Evolutionary conservation across 371 early-diverging fungal species (phyloP).

Genomic region (Zychaea mexicana): DNA sequence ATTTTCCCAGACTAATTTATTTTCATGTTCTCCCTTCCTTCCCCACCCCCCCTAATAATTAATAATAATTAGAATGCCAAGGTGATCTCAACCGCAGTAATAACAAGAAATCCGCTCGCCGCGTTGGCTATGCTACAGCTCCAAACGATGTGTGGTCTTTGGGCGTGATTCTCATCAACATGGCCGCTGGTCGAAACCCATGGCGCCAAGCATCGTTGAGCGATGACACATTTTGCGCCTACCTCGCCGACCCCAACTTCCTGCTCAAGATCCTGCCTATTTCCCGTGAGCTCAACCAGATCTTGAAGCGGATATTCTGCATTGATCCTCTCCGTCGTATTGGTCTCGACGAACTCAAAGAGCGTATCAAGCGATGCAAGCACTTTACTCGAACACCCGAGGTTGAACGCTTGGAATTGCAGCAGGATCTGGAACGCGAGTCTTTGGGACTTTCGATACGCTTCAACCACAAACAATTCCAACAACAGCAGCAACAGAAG

Average conservation of each 20-base stretch:
- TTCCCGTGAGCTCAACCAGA: constrained; percentile 66
- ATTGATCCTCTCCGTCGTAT: constrained; percentile 74
- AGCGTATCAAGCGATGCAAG: constrained; percentile 58
- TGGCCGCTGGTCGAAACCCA: constrained; percentile 77
- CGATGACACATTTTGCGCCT: constrained; percentile 76
- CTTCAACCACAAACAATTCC: constrained; percentile 6
- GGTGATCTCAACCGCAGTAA: constrained; percentile 58
- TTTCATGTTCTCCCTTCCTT: not conserved
- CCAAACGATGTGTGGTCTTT: constrained; percentile 86
- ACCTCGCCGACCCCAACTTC: constrained; percentile 61
- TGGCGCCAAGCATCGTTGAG: constrained; percentile 77
- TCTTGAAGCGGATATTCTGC: constrained; percentile 75
- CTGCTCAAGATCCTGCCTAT: constrained; percentile 71
- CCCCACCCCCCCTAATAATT: not conserved
- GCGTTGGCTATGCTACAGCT: constrained; percentile 62
- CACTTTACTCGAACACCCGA: constrained; percentile 55
- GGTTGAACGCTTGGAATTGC: constrained; percentile 22
- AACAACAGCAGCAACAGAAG: not conserved
- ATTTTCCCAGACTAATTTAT: not conserved
- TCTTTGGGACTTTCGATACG: constrained; percentile 6
- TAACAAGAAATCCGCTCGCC: constrained; percentile 5
- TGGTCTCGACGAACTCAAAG: constrained; percentile 60
- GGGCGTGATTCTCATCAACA: constrained; percentile 82
- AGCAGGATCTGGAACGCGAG: constrained; percentile 2
- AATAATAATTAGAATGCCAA: constrained; percentile 65